A percentile compares a stretch with the other conserved stretches of the same genome.
Evolutionary conservation across 2,329 filamentous ascomycete species (phyloP).

Genomic region (Exserohilum rostratum): DNA sequence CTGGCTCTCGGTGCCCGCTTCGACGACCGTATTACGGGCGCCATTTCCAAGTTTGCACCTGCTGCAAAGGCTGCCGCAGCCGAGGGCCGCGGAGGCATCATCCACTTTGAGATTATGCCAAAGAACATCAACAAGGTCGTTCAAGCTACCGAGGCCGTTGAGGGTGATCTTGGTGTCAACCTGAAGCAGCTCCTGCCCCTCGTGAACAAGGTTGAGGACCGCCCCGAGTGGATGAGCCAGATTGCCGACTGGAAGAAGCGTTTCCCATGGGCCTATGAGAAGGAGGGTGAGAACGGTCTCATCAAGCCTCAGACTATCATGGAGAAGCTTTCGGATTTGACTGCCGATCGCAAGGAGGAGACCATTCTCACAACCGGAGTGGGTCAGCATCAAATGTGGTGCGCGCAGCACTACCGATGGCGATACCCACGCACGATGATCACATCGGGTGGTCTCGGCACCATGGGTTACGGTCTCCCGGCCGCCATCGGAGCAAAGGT

Average conservation of each 20-base stretch:
- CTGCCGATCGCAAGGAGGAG: constrained; percentile 76
- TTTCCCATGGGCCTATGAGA: constrained; percentile 88
- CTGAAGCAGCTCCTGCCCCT: constrained; percentile 75
- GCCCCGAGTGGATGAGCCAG: constrained; percentile 86
- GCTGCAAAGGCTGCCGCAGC: constrained; percentile 81
- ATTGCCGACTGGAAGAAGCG: constrained; percentile 90
- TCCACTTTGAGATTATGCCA: constrained; percentile 98
- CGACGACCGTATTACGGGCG: constrained; percentile 90
- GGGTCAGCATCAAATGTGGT: constrained; percentile 99
- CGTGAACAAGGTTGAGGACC: constrained; percentile 67
- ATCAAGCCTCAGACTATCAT: constrained; percentile 97
- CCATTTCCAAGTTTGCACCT: constrained; percentile 85
- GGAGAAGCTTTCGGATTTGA: constrained; percentile 85
- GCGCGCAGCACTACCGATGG: constrained; percentile 96
- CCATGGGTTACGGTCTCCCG: constrained; percentile 95
- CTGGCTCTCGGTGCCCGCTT: constrained; percentile 93
- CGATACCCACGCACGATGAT: constrained; percentile 90
- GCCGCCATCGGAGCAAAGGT: constrained; percentile 96
- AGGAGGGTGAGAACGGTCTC: constrained; percentile 72
- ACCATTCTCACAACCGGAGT: constrained; percentile 94
- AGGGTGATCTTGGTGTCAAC: constrained; percentile 87
- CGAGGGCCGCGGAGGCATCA: constrained; percentile 88
- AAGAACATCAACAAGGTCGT: constrained; percentile 99
- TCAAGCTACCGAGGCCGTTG: constrained; percentile 92
- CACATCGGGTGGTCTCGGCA: constrained; percentile 92